Evolutionary conservation across 257 asterid genomes (phyloP).

Genomic region (Salvia hispanica): DNA sequence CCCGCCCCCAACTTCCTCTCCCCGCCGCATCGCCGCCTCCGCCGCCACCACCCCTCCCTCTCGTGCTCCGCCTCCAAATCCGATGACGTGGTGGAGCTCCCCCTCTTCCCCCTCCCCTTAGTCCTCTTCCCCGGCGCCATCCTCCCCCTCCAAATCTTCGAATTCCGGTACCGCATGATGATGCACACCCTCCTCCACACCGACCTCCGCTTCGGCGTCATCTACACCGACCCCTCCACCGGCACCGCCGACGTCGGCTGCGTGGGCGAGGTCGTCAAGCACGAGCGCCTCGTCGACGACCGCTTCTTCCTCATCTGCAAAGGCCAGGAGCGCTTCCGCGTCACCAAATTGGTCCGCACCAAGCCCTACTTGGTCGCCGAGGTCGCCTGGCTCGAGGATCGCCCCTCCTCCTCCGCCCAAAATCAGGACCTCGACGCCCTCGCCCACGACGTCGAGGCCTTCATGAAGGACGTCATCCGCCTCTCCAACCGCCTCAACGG

Average conservation of each 20-base stretch:
- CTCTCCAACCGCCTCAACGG: constrained; percentile 83
- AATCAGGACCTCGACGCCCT: constrained; percentile 70
- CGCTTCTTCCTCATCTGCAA: constrained; percentile 88
- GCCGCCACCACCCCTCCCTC: constrained; percentile 49
- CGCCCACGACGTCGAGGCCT: constrained; percentile 71
- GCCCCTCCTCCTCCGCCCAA: constrained; percentile 77
- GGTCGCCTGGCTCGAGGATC: constrained; percentile 95
- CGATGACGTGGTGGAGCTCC: constrained; percentile 83
- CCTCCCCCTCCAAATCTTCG: constrained; percentile 91
- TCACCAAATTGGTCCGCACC: constrained; percentile 66
- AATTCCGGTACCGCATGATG: constrained; percentile 95
- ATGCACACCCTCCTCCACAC: constrained; percentile 97
- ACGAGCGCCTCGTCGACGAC: constrained; percentile 92
- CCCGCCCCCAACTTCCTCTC: constrained; percentile 33
- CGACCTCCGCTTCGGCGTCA: constrained; percentile 96
- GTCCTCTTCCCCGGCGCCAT: constrained; percentile 96
- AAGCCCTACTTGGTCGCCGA: constrained; percentile 91
- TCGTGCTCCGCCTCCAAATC: constrained; percentile 79
- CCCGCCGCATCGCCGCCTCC: constrained; percentile 41
- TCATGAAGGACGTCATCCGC: constrained; percentile 89
- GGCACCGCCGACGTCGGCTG: constrained; percentile 94
- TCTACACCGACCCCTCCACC: constrained; percentile 78
- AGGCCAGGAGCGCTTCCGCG: constrained; percentile 95
- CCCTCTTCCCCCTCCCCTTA: constrained; percentile 87
- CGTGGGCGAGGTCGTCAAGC: constrained; percentile 91